These are phyloP conservation scores for Cymbidium sinense DNA, from an alignment of 106 monocot species.

Conservation along the genomic window DNA sequence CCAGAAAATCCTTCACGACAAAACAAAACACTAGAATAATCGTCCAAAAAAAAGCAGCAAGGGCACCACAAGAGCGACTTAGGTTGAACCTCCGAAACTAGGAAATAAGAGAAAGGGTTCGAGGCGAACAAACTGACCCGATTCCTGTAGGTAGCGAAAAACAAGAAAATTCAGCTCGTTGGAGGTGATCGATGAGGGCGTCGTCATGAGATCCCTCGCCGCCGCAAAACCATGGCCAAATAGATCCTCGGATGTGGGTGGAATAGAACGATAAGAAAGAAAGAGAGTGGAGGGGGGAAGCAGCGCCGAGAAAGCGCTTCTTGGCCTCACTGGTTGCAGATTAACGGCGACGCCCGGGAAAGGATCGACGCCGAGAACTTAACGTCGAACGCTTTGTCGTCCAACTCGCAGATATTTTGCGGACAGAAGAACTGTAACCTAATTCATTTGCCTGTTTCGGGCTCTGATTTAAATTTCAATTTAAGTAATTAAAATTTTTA, in stretches of 20 bases:
- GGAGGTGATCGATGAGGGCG: slow-evolving; percentile 11
- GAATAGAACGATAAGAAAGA: background rate
- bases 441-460: no score
- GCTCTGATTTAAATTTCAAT: no score
- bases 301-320: background rate
- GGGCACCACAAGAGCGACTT: background rate
- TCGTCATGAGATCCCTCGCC: slow-evolving; percentile 8
- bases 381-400: background rate
- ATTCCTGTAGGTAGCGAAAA: slow-evolving; percentile 14
- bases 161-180: slow-evolving; percentile 16
- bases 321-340: background rate
- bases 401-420: background rate
- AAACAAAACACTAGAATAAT: slow-evolving; percentile 3
- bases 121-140: slow-evolving; percentile 1
- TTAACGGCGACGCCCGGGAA: background rate
- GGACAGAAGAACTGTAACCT: no score
- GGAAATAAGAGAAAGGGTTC: background rate
- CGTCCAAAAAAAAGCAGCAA: background rate
- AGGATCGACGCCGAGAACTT: background rate
- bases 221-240: slow-evolving; percentile 1
- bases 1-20: background rate
- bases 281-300: background rate
- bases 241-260: background rate
- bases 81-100: background rate
- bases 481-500: no score